phyloP scores from a whole-genome alignment of 495 filamentous ascomycete species.

The Lichenothelia convexa region DNA sequence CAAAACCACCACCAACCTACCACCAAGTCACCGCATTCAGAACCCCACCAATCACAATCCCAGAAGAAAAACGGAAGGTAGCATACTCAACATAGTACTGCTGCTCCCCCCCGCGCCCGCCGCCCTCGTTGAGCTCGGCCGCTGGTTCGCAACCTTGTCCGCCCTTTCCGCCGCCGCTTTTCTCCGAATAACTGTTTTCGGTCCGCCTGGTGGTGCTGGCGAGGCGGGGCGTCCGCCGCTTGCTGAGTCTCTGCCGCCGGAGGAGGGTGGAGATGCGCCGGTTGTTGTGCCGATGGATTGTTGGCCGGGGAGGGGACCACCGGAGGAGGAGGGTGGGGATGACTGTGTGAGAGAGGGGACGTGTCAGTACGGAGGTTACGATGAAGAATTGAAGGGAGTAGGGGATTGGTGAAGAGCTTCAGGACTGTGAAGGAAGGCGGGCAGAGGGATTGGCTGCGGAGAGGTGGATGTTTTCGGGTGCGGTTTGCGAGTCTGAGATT shows the following conservation, averaged over 20 bases:
- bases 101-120: slow-evolving; percentile 91
- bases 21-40: too few species aligned
- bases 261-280: slow-evolving; percentile 28
- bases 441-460: not conserved
- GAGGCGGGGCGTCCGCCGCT: slow-evolving; percentile 62
- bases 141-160: slow-evolving; percentile 77
- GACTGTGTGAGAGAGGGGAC: slow-evolving; percentile 43
- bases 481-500: too few species aligned
- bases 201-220: slow-evolving; percentile 79
- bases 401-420: not conserved
- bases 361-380: not conserved
- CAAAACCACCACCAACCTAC: too few species aligned
- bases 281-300: slow-evolving; percentile 40
- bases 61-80: too few species aligned
- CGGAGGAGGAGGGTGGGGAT: slow-evolving; percentile 55
- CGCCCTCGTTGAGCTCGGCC: slow-evolving; percentile 76
- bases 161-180: slow-evolving; percentile 90
- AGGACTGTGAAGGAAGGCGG: not conserved
- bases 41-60: too few species aligned
- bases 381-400: not conserved
- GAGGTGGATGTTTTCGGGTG: too few species aligned
- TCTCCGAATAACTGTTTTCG: slow-evolving; percentile 82
- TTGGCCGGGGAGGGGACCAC: slow-evolving; percentile 31
- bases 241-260: too few species aligned
- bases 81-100: slow-evolving; percentile 91